These are phyloP conservation scores for Phanerodontia chrysosporium DNA, from an alignment of 768 basidiomycete genomes.

Conservation along the genomic window DNA sequence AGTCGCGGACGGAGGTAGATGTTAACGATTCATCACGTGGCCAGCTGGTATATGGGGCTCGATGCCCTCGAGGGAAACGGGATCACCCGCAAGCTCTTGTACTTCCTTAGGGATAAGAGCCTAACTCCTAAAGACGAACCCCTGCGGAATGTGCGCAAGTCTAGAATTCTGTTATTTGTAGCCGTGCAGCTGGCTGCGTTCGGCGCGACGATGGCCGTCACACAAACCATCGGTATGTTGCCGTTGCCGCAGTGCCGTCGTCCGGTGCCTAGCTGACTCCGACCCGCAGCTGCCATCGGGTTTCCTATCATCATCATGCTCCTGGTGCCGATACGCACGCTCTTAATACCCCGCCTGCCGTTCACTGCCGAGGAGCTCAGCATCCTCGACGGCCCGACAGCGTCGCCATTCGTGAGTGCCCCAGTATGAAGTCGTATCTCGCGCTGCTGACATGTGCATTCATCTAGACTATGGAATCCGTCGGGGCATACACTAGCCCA, in stretches of 20 bases:
- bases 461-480: conserved; percentile 41
- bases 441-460: not conserved
- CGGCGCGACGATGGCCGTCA: conserved; percentile 84
- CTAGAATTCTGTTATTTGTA: conserved; percentile 68
- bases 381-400: conserved; percentile 87
- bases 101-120: conserved; percentile 67
- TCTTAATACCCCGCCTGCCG: conserved; percentile 66
- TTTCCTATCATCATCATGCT: conserved; percentile 88
- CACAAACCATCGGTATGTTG: conserved; percentile 78
- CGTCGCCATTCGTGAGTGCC: conserved; percentile 71
- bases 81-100: conserved; percentile 77
- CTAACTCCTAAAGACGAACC: conserved; percentile 67
- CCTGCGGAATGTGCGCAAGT: conserved; percentile 67
- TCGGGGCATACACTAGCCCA: conserved; percentile 26
- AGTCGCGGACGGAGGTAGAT: not conserved
- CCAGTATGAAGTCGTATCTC: not conserved
- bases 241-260: not conserved
- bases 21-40: not conserved
- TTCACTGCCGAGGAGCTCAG: conserved; percentile 76
- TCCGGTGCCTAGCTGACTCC: not conserved
- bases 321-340: conserved; percentile 71
- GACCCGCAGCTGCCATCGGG: conserved; percentile 71
- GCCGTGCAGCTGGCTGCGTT: conserved; percentile 78
- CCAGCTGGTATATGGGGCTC: conserved; percentile 88
- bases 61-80: conserved; percentile 79